phyloP scores from a whole-genome alignment of 1,284 basidiomycete species.

The Cutaneotrichosporon dermatis region DNA sequence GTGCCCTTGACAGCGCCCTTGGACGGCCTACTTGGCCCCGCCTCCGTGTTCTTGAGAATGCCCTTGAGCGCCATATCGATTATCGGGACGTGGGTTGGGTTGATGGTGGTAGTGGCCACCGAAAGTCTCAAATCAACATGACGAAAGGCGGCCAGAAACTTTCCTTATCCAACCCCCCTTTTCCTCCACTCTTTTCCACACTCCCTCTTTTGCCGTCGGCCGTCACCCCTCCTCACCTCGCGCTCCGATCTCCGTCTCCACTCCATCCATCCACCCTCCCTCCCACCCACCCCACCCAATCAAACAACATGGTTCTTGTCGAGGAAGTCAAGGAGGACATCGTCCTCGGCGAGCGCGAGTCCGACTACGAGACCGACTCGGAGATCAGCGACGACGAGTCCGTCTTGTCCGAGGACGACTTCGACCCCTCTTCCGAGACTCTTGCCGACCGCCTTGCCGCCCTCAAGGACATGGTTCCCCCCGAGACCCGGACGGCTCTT shows the following conservation, averaged over 20 bases:
- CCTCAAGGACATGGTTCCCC: slow-evolving; percentile 91
- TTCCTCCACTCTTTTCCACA: background rate
- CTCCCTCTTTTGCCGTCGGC: no score
- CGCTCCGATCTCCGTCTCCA: background rate
- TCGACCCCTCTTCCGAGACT: slow-evolving; percentile 57
- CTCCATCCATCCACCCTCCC: background rate
- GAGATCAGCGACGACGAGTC: slow-evolving; percentile 32
- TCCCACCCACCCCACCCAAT: background rate
- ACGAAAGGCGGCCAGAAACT: slow-evolving; percentile 7
- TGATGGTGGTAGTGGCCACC: background rate
- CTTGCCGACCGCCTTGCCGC: slow-evolving; percentile 82
- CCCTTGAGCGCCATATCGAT: slow-evolving; percentile 15
- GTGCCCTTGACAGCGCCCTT: background rate
- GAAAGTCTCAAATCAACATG: background rate
- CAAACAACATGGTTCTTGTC: slow-evolving; percentile 41
- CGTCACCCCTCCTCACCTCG: no score
- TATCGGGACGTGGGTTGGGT: background rate
- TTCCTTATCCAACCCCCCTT: slow-evolving; percentile 8
- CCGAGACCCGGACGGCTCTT: slow-evolving; percentile 75
- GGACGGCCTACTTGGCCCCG: slow-evolving; percentile 6
- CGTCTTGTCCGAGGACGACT: slow-evolving; percentile 36
- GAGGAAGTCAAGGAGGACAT: slow-evolving; percentile 46
- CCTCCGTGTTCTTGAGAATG: slow-evolving; percentile 19
- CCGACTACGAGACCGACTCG: slow-evolving; percentile 42
- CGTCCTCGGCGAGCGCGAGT: slow-evolving; percentile 31